Conservation (phyloP, 2,329 filamentous ascomycete genomes). For the Penicillium sp. region DNA sequence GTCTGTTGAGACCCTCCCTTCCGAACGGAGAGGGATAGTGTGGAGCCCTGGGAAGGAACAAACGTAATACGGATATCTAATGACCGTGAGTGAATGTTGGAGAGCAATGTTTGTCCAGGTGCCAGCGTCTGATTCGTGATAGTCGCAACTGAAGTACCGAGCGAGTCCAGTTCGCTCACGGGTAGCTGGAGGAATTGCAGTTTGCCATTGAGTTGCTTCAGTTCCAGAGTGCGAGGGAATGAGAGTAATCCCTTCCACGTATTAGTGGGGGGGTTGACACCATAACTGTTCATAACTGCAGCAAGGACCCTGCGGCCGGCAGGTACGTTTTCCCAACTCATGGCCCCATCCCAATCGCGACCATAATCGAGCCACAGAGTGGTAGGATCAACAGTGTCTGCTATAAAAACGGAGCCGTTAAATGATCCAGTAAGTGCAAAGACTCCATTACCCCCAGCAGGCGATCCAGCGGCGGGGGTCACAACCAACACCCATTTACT, state of each 20-base stretch:
- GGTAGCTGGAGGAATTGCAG: constrained; percentile 15
- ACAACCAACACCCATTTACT: background rate
- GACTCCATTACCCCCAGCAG: background rate
- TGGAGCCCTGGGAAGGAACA: background rate
- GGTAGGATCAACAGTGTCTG: background rate
- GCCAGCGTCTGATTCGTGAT: background rate
- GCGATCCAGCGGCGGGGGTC: background rate
- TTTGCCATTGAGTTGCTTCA: constrained; percentile 7
- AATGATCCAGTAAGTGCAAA: background rate
- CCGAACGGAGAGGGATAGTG: background rate
- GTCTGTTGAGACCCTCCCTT: background rate
- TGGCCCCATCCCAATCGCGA: background rate
- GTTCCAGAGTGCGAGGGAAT: constrained; percentile 14
- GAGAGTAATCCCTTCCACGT: constrained; percentile 15
- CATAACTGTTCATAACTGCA: background rate
- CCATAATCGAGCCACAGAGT: background rate
- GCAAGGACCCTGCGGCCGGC: background rate
- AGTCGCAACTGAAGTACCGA: background rate
- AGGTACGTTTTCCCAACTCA: background rate
- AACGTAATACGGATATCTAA: background rate
- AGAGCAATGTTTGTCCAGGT: background rate
- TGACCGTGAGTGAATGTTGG: background rate
- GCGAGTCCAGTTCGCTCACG: constrained; percentile 2
- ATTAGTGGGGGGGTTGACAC: background rate
- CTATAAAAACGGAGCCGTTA: background rate